These are phyloP conservation scores for Venustampulla echinocandica DNA, from an alignment of 495 filamentous ascomycete species.

Conservation along the genomic window DNA sequence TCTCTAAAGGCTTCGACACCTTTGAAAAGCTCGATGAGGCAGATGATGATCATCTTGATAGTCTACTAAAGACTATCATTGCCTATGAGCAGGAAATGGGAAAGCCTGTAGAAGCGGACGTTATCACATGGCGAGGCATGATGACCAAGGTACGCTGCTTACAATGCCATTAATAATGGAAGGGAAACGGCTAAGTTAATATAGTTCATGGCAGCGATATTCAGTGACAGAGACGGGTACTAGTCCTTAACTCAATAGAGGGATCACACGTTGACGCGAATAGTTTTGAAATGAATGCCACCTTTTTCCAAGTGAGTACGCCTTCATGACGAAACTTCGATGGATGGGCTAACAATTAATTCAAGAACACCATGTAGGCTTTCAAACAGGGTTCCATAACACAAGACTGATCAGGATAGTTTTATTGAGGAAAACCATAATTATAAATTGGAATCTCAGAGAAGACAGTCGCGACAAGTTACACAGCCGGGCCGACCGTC, in stretches of 20 bases:
- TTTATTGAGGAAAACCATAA: conserved; percentile 89
- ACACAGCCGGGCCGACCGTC: conserved; percentile 47
- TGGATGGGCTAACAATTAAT: conserved; percentile 15
- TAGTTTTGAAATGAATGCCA: conserved; percentile 95
- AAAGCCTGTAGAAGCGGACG: conserved; percentile 59
- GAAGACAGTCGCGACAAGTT: conserved; percentile 41
- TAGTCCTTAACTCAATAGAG: too few species aligned
- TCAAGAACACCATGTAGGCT: conserved; percentile 67
- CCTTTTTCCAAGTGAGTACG: conserved; percentile 67
- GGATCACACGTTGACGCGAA: too few species aligned
- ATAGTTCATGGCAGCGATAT: conserved; percentile 79
- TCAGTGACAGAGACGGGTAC: conserved; percentile 72
- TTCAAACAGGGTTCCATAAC: neutral
- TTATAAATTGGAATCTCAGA: conserved; percentile 44
- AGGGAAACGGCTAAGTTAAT: conserved; percentile 5
- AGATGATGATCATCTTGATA: conserved; percentile 80
- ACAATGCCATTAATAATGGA: neutral
- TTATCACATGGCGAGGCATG: conserved; percentile 96
- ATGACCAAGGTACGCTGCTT: conserved; percentile 72
- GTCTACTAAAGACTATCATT: conserved; percentile 67
- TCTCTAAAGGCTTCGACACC: conserved; percentile 70
- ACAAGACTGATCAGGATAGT: conserved; percentile 35
- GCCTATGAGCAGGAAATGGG: conserved; percentile 58
- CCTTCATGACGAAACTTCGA: conserved; percentile 1
- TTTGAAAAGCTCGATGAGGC: conserved; percentile 79